phyloP scores from a whole-genome alignment of 2,329 filamentous ascomycete genomes.

The Aurifilum marmelostoma region DNA sequence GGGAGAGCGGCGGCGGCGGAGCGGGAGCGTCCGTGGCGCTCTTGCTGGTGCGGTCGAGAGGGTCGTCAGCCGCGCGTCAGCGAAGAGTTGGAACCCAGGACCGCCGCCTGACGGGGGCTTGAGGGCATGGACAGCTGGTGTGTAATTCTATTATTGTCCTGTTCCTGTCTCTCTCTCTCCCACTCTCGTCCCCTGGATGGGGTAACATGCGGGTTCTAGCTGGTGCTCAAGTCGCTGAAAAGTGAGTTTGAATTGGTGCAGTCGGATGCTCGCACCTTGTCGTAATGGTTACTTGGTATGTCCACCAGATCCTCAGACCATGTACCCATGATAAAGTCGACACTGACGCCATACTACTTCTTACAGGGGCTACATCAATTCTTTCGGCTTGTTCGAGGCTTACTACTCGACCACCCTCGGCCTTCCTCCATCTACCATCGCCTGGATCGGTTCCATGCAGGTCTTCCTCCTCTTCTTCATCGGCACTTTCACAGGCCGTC shows the following conservation, averaged over 20 bases:
- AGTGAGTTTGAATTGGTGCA: too few relatives aligned
- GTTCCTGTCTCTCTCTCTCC: background rate
- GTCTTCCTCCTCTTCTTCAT: slow-evolving; percentile 60
- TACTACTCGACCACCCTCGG: slow-evolving; percentile 51
- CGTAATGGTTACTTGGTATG: slow-evolving; percentile 54
- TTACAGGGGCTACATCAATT: slow-evolving; percentile 54
- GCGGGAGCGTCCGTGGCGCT: slow-evolving; percentile 31
- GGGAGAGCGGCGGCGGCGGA: slow-evolving; percentile 12
- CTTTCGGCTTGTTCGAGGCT: slow-evolving; percentile 59
- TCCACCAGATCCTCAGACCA: background rate
- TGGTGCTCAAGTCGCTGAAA: background rate
- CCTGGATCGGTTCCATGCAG: slow-evolving; percentile 59
- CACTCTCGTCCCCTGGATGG: too few relatives aligned
- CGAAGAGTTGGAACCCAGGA: slow-evolving; percentile 45
- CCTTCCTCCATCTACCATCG: slow-evolving; percentile 49
- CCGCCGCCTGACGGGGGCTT: slow-evolving; percentile 56
- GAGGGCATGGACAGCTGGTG: slow-evolving; percentile 51
- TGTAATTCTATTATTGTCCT: slow-evolving; percentile 28
- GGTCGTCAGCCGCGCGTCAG: slow-evolving; percentile 46
- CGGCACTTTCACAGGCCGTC: slow-evolving; percentile 55
- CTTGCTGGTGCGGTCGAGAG: slow-evolving; percentile 40
- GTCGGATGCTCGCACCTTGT: slow-evolving; percentile 48
- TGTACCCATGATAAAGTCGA: background rate
- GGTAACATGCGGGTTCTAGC: background rate
- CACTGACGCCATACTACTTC: background rate